Evolutionary conservation across 2,329 filamentous ascomycete genomes (phyloP).

Genomic region (Sclerotinia borealis): DNA sequence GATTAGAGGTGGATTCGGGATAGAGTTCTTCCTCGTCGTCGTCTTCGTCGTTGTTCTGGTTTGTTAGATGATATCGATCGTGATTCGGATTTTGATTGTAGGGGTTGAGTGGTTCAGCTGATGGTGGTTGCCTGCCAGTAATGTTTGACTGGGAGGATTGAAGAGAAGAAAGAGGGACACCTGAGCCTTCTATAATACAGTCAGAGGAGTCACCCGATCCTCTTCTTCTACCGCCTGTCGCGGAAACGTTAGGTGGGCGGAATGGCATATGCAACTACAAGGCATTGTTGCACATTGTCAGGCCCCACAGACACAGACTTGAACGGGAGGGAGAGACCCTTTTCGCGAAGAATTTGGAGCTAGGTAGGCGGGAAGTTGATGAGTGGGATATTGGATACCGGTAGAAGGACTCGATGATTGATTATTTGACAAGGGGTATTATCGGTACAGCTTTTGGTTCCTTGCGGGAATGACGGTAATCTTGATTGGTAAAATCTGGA

Average conservation of each 20-base stretch:
- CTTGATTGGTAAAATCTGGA: neutral
- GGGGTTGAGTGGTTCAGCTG: neutral
- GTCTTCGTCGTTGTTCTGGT: slow-evolving; percentile 11
- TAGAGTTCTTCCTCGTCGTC: slow-evolving; percentile 23
- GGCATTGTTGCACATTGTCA: slow-evolving; percentile 10
- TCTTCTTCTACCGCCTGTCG: slow-evolving; percentile 9
- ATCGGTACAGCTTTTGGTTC: too few species aligned
- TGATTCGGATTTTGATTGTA: neutral
- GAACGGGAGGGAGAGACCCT: neutral
- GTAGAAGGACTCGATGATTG: neutral
- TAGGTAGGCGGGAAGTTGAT: neutral
- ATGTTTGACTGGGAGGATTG: neutral
- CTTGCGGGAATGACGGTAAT: neutral
- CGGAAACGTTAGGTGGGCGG: slow-evolving; percentile 6
- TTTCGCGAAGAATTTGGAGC: neutral
- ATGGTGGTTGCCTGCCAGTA: neutral
- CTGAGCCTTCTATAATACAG: slow-evolving; percentile 5
- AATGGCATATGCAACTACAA: slow-evolving; percentile 12
- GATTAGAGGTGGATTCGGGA: slow-evolving; percentile 26
- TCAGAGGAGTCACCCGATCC: slow-evolving; percentile 11
- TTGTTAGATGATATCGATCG: neutral
- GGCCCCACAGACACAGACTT: slow-evolving; percentile 3
- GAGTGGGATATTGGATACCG: too few species aligned
- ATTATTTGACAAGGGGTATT: neutral
- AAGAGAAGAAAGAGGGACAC: slow-evolving; percentile 1